Evolutionary conservation across 805 yeast species (phyloP), one percentile per base, ranked within the genome.

Genomic region (Wickerhamiella brachini): DNA sequence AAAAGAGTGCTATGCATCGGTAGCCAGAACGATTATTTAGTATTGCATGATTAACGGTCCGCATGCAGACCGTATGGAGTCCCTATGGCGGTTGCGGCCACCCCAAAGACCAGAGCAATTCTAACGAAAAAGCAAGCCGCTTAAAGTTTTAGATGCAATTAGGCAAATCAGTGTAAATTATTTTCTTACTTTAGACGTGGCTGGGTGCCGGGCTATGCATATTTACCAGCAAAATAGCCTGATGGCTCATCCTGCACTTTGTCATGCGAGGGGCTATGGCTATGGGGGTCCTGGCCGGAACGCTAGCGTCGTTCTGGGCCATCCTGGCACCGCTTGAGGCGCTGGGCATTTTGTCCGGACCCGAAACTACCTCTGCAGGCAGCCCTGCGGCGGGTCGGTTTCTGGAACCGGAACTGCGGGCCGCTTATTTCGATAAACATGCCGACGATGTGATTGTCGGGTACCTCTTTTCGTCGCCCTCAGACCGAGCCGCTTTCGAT

Each of bases 341-440:
- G 41, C 41, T 37, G 9, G 41, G 41, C 20, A 37, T 37, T 37
- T 20, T 37, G 20, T 13, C 41, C n/a, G 17, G 15, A 13, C 41
- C 17, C 15, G 20, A 37, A 37, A n/a, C 41, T 6, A n/a, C 10
- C 6, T 18, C 18, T 17, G 20, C 20, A 2, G 20, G 41, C 20
- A 13, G 3, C 20, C 43, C 49, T 53, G 47, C 49, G 55, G 23
- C 56, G 58, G 42, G 63, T 63, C 29, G 54, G 17, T 44, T 44
- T 23, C n/a, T 15, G 17, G 46, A 44, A 6, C 20, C 20, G 29
- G 34, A 23, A 12, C 21, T 44, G 20, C 29, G 24, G 46, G 23
- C 46, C 29, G 20, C 46, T 5, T 44, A 44, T 17, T 44, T 44
- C 31, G 46, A 44, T 23, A 21, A 23, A 13, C 24, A 21, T 23